Conservation (phyloP, 495 filamentous ascomycete species). For the Zalerion maritima region DNA sequence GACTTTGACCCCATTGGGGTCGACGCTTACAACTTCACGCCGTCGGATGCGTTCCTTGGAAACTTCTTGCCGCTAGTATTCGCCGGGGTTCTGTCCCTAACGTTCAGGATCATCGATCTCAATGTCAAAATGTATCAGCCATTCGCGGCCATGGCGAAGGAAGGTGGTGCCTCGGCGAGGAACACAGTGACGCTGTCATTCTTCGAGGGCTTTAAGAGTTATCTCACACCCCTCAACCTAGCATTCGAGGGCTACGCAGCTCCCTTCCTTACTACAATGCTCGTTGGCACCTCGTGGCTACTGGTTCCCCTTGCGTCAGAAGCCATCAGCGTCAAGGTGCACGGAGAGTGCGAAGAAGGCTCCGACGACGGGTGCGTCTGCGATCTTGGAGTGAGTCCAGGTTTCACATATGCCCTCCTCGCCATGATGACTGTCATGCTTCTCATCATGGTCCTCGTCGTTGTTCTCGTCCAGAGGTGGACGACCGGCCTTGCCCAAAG, state of each 20-base stretch:
- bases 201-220: conserved; percentile 13
- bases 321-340: conserved; percentile 21
- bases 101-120: conserved; percentile 20
- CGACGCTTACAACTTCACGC: no score
- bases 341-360: conserved; percentile 15
- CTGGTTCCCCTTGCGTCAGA: conserved; percentile 20
- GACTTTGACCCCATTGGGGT: no score
- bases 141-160: conserved; percentile 15
- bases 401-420: conserved; percentile 13
- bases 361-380: conserved; percentile 13
- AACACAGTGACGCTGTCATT: conserved; percentile 15
- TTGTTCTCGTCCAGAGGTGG: conserved; percentile 11
- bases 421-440: conserved; percentile 13
- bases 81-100: conserved; percentile 16
- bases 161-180: conserved; percentile 7
- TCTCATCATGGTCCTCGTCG: conserved; percentile 10
- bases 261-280: conserved; percentile 17
- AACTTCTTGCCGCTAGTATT: conserved; percentile 21
- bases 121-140: conserved; percentile 25
- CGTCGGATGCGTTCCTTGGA: no score
- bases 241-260: conserved; percentile 15
- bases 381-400: conserved; percentile 14
- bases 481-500: conserved; percentile 16
- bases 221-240: conserved; percentile 11
- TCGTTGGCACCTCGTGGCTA: conserved; percentile 15